Evolutionary conservation across 78 protist genomes (phyloP).

Genomic region (Tieghemostelium lacteum): DNA sequence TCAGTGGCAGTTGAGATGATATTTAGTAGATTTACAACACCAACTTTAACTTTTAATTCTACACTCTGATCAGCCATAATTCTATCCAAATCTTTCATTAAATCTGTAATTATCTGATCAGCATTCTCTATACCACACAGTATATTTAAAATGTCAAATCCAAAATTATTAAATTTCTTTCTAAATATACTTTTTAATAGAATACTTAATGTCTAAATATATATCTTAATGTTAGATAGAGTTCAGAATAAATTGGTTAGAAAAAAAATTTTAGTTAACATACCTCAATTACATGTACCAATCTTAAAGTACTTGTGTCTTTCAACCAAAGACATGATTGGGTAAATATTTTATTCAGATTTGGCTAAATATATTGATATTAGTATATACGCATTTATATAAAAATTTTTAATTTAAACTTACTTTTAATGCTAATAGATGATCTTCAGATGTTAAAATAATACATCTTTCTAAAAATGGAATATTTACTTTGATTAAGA

Average conservation of each 20-base stretch:
- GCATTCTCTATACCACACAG: conserved; percentile 69
- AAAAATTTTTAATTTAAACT: background rate
- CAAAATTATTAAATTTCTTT: conserved; percentile 77
- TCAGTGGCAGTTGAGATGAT: conserved; percentile 67
- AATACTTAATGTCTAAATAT: conserved; percentile 44
- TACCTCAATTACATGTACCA: conserved; percentile 21
- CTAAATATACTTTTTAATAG: conserved; percentile 71
- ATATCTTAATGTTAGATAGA: background rate
- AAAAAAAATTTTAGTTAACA: background rate
- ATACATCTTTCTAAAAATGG: conserved; percentile 76
- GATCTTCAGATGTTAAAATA: conserved; percentile 66
- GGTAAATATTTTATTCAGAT: conserved; percentile 53
- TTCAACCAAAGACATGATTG: conserved; percentile 60
- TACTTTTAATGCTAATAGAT: conserved; percentile 42
- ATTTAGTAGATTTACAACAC: conserved; percentile 34
- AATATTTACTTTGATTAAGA: conserved; percentile 50
- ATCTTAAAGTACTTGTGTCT: conserved; percentile 14
- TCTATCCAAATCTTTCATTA: conserved; percentile 28
- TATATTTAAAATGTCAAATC: conserved; percentile 67
- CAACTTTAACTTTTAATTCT: conserved; percentile 10
- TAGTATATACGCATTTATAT: too few species aligned
- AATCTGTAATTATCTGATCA: conserved; percentile 41
- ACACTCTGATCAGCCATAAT: conserved; percentile 1
- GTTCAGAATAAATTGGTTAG: background rate
- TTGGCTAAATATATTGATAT: background rate